Evolutionary conservation across 768 basidiomycete genomes (phyloP), one percentile per base, ranked within the genome.

Genomic region (Tubosaeta sp.): DNA sequence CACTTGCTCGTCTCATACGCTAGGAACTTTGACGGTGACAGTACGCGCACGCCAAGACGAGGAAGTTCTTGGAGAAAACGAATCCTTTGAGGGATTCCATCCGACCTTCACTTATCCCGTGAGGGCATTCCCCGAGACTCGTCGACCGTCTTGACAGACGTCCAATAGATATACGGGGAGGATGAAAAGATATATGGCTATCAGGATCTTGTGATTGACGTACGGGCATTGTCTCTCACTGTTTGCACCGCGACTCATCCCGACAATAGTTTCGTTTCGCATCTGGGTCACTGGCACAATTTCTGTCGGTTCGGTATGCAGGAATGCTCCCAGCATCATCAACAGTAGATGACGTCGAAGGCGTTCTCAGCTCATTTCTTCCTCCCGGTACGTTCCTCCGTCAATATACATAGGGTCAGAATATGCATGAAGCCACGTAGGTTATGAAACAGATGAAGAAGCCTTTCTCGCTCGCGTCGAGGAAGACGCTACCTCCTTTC

Each of bases 121-220:
- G 60, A 84, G 63, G 35, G n/a, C 34, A 40, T n/a, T 27, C 12
- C 22, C 39, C 24, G 1, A n/a, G 21, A 30, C 34, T 42, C 19
- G 29, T 16, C 21, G n/a, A 53, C 38, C 46, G 9, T 39, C 22
- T 44, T 59, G 24, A 65, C 13, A 18, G 11, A 12, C 25, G 29
- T 42, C 16, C 6, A 46, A 46, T 38, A 92, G 90, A 94, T 99
- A 62, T 97, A 84, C 64, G 95, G 95, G 46, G 92, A 97, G 61
- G 89, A 95, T 47, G 94, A 99, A 72, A 94, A 86, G 72, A 86
- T 98, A 49, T 97, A 95, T 66, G 95, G 95, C 2, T 98, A 96
- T 71, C 79, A 83, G 54, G 86, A 86, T 61, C 76, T 99, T 30
- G 66, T 78, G 24, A 86, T 98, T 59, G 83, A 95, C 64, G 94